Percentiles rank a stretch among this genome's conserved stretches.
Conservation (phyloP, 768 basidiomycete species). For the Suillus luteus region DNA sequence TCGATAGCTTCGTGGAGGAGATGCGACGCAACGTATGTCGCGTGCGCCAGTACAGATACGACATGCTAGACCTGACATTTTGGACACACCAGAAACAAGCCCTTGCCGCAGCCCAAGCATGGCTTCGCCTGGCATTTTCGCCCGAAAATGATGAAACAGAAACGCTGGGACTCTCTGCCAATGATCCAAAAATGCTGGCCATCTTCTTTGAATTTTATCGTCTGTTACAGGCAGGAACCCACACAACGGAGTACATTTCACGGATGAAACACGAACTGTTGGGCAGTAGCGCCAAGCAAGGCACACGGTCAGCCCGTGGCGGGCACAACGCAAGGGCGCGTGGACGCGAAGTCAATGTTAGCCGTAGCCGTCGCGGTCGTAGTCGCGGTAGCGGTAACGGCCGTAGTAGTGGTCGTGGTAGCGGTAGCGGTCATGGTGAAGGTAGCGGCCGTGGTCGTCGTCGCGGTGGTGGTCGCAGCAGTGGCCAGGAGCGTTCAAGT, state of each 20-base stretch:
- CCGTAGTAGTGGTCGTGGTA: neutral
- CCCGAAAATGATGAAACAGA: neutral
- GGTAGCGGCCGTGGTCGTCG: neutral
- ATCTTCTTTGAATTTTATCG: conserved; percentile 27
- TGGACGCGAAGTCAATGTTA: neutral
- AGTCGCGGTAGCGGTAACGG: neutral
- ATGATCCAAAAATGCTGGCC: conserved; percentile 11
- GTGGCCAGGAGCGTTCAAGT: neutral
- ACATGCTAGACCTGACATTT: neutral
- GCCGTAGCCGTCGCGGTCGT: neutral
- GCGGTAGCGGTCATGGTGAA: neutral
- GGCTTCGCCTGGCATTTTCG: conserved; percentile 18
- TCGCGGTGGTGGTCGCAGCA: no score
- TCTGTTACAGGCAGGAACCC: neutral
- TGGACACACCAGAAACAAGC: conserved; percentile 12
- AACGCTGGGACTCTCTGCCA: conserved; percentile 9
- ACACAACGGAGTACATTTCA: neutral
- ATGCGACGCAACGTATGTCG: conserved; percentile 16
- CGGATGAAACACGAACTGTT: neutral
- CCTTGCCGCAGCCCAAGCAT: conserved; percentile 15
- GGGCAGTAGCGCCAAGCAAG: neutral
- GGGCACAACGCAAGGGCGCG: neutral
- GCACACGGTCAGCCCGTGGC: neutral
- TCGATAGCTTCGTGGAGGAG: conserved; percentile 15
- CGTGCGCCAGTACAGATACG: neutral